Evolutionary conservation across 305 asterid genomes (phyloP), one percentile per base, ranked within the genome.

Genomic region (Caryopteris hybrid): DNA sequence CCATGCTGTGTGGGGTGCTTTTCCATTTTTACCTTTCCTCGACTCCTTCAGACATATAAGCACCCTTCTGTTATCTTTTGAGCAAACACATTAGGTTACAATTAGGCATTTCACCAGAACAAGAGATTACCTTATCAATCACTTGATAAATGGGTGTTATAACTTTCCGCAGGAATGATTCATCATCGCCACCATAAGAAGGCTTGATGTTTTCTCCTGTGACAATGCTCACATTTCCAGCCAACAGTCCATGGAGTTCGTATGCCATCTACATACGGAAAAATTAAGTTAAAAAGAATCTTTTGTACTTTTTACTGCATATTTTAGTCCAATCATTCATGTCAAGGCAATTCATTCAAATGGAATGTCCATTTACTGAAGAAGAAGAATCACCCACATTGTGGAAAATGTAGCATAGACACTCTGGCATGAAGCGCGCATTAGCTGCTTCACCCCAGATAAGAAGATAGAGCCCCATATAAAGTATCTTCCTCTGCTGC

Each of bases 361-460:
- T 55, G 56, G 39, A 51, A 41, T 59, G 46, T 55, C 20, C 68
- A 53, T 23, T 18, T 76, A 18, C 13, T 27, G 60, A 69, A 66
- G 70, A 61, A 64, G 61, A 76, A 70, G 20, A 76, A 75, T 52
- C 68, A 77, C 98, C 81, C 65, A 95, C 99, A 48, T 92, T 95
- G 78, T 95, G 99, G 73, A 95, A 95, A 80, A 95, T 95, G 83
- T 95, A 95, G 89, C 99, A 92, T 39, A 95, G 83, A 77, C 98
- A 95, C 89, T 95, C 99, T 20, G 99, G 99, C 91, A 95, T 85
- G 88, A 95, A 95, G 61, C 99, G 94, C 31, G 89, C 72, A 65
- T 95, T 95, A 73, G 96, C 98, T 60, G 96, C 99, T 84, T 95
- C 99, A 31, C 99, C 99, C 99, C 99, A 95, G 64, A 95, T 88